Base-by-base conservation (phyloP, 164 flowering plant species). In the Cinnamomum chago region DNA sequence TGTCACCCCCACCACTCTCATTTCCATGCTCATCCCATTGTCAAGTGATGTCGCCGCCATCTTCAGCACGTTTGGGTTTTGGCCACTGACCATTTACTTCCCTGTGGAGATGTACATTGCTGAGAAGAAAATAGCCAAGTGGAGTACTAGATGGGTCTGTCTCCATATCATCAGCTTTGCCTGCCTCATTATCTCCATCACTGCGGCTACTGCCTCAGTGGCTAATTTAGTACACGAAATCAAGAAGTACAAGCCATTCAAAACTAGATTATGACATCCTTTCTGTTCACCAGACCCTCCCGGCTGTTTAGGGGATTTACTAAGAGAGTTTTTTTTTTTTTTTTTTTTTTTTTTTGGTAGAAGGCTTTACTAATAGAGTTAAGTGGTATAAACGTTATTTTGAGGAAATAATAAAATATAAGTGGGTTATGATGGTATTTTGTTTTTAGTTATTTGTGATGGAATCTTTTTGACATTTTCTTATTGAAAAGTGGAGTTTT, bases 91-190 rank as follows among this genome's bases (percentile, higher is more conserved):
- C 0, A 92, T 91, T 0, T 91, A 84, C 66, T 91, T 85, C 85
- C 95, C 95, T 0, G 86, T 89, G 20, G 90, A 91, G 81, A 89
- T 91, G 93, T 91, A 88, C 72, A 86, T 91, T 33, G 80, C 66
- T 2, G 88, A 89, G 64, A 87, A 80, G 84, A 83, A 70, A 77
- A 82, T 91, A 3, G 84, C 84, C 17, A 87, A 81, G 58, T 87
- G 92, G 89, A 84, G 87, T 73, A 78, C 83, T 2, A 83, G 79
- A 70, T 90, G 96, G 93, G 58, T 88, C 6, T 80, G 85, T 67
- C 85, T 91, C 28, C 88, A 88, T 70, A 76, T 83, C 50, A 79
- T 91, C 0, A 90, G 92, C 64, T 2, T 78, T 0, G 85, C 85
- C 72, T 90, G 96, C 73, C 81, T 91, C 0, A 40, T 87, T 1